Evolutionary conservation across 2,329 filamentous ascomycete species (phyloP).

Genomic region (Monosporascus cannonballus): DNA sequence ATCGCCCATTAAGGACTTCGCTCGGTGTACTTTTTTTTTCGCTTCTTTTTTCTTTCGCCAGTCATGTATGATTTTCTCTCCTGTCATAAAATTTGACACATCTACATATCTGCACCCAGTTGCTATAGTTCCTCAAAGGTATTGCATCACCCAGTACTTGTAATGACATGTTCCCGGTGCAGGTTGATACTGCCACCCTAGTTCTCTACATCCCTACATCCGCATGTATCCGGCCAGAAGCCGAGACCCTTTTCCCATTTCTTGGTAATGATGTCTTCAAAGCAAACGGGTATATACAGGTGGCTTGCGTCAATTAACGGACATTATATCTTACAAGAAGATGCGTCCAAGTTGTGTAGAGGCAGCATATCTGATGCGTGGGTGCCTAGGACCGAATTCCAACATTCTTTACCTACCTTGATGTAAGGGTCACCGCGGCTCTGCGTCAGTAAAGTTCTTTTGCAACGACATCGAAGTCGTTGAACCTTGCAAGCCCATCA

Average conservation of each 20-base stretch:
- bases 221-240: neutral
- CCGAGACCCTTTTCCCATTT: neutral
- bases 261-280: slow-evolving; percentile 6
- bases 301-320: slow-evolving; percentile 20
- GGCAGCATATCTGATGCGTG: slow-evolving; percentile 15
- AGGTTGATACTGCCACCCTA: neutral
- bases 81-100: too few relatives aligned
- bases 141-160: neutral
- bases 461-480: too few relatives aligned
- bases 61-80: too few relatives aligned
- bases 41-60: too few relatives aligned
- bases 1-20: too few relatives aligned
- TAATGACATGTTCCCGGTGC: too few relatives aligned
- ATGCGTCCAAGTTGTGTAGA: slow-evolving; percentile 2
- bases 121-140: neutral
- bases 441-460: too few relatives aligned
- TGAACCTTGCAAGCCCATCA: too few relatives aligned
- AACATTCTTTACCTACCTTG: too few relatives aligned
- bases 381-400: neutral
- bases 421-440: too few relatives aligned
- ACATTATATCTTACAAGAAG: slow-evolving; percentile 14
- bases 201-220: neutral
- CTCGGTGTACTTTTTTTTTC: too few relatives aligned
- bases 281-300: slow-evolving; percentile 11
- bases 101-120: too few relatives aligned